phyloP scores from a whole-genome alignment of 176 grass and related monocot genomes.

The Miscanthus lutarioriparius region DNA sequence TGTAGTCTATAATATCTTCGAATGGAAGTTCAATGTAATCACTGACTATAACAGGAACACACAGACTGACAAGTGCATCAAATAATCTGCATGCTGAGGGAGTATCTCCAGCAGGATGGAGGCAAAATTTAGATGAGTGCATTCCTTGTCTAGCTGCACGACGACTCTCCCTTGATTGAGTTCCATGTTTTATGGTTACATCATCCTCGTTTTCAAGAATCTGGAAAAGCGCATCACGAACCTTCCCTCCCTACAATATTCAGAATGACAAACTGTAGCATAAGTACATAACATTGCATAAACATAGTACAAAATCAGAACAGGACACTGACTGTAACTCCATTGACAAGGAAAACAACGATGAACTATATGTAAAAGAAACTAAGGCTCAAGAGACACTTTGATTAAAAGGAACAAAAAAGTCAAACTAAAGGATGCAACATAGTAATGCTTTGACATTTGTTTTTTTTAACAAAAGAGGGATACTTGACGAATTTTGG shows the following conservation, averaged over 20 bases:
- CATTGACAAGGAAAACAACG: not conserved
- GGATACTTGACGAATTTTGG: not conserved
- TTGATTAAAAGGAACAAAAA: not conserved
- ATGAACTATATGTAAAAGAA: not conserved
- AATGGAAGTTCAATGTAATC: slow-evolving; percentile 80
- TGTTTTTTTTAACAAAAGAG: not conserved
- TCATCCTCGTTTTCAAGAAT: slow-evolving; percentile 78
- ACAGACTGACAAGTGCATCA: slow-evolving; percentile 81
- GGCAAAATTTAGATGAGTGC: slow-evolving; percentile 90
- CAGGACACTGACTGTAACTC: not conserved
- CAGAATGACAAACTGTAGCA: slow-evolving; percentile 18
- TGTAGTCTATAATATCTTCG: slow-evolving; percentile 87
- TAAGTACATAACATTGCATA: slow-evolving; percentile 3
- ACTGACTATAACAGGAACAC: slow-evolving; percentile 77
- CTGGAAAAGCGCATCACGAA: slow-evolving; percentile 81
- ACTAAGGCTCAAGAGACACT: not conserved
- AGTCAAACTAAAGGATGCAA: not conserved
- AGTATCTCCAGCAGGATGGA: slow-evolving; percentile 93
- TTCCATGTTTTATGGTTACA: slow-evolving; percentile 83
- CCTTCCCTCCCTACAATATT: slow-evolving; percentile 66
- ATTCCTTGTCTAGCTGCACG: slow-evolving; percentile 77
- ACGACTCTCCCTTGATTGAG: slow-evolving; percentile 77
- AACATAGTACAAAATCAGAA: not conserved
- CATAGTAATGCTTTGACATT: not conserved
- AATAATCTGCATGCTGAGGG: slow-evolving; percentile 78